These are phyloP conservation scores for Backusella liffmaniae DNA, from an alignment of 192 early-diverging fungal genomes.

Conservation along the genomic window DNA sequence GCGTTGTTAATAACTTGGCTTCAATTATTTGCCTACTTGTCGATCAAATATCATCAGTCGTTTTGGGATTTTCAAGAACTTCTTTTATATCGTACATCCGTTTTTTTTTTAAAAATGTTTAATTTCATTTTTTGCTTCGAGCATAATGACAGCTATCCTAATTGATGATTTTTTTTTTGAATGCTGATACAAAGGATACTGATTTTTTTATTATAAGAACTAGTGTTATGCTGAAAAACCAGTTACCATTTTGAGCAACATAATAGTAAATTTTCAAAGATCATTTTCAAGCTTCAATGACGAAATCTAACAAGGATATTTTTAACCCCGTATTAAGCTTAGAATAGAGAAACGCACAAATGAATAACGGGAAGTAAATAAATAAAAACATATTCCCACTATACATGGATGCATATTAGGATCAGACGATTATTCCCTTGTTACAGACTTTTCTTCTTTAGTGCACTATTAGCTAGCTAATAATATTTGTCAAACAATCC, in stretches of 20 bases:
- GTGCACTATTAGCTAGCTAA: too few species aligned
- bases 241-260: not conserved
- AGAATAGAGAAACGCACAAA: not conserved
- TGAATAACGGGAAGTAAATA: not conserved
- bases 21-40: not conserved
- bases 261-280: not conserved
- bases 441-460: too few species aligned
- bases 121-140: not conserved
- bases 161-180: too few species aligned
- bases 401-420: too few species aligned
- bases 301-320: not conserved
- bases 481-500: too few species aligned
- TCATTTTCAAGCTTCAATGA: constrained; percentile 2
- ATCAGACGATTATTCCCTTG: too few species aligned
- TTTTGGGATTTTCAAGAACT: not conserved
- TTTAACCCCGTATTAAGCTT: not conserved
- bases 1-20: not conserved
- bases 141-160: not conserved
- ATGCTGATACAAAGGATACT: too few species aligned
- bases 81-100: not conserved
- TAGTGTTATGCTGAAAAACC: not conserved
- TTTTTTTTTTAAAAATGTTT: not conserved
- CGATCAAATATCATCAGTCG: not conserved
- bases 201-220: not conserved
- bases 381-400: not conserved